phyloP scores from a whole-genome alignment of 2,329 filamentous ascomycete genomes.

The Colletotrichum coccodes region DNA sequence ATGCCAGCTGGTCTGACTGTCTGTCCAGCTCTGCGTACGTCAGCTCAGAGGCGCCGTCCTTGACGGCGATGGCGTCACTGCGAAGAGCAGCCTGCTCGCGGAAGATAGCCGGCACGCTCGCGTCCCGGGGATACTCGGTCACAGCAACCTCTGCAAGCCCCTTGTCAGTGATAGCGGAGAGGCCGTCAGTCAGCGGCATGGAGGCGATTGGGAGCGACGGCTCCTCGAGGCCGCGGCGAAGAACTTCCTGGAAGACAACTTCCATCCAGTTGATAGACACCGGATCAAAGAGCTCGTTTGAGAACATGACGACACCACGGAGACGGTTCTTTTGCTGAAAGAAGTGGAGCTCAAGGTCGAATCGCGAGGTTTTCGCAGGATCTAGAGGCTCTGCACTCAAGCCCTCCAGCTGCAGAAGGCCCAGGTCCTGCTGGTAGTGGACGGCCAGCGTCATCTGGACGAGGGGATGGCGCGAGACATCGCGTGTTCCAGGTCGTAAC shows the following conservation, averaged over 20 bases:
- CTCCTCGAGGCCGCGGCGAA: background rate
- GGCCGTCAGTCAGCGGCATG: background rate
- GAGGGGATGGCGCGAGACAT: conserved; percentile 3
- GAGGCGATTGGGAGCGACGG: background rate
- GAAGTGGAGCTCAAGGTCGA: conserved; percentile 34
- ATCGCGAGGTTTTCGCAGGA: background rate
- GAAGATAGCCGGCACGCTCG: conserved; percentile 38
- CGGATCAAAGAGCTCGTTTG: conserved; percentile 11
- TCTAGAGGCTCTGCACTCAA: conserved; percentile 1
- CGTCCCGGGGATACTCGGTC: conserved; percentile 31
- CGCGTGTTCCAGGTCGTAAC: background rate
- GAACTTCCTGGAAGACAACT: conserved; percentile 1
- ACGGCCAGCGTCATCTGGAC: conserved; percentile 10
- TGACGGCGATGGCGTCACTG: conserved; percentile 32
- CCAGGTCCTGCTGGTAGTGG: conserved; percentile 3
- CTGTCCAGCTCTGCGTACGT: conserved; percentile 38
- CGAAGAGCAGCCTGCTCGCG: conserved; percentile 25
- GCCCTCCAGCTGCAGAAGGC: background rate
- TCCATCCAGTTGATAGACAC: conserved; percentile 36
- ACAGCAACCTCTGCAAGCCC: conserved; percentile 17
- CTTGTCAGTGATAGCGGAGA: conserved; percentile 18
- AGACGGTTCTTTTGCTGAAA: conserved; percentile 33
- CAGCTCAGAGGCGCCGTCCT: conserved; percentile 25
- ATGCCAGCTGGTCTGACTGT: conserved; percentile 34
- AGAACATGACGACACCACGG: conserved; percentile 30